Conservation (phyloP, 441 rosid genomes). For the Euphorbia neoarborescens region DNA sequence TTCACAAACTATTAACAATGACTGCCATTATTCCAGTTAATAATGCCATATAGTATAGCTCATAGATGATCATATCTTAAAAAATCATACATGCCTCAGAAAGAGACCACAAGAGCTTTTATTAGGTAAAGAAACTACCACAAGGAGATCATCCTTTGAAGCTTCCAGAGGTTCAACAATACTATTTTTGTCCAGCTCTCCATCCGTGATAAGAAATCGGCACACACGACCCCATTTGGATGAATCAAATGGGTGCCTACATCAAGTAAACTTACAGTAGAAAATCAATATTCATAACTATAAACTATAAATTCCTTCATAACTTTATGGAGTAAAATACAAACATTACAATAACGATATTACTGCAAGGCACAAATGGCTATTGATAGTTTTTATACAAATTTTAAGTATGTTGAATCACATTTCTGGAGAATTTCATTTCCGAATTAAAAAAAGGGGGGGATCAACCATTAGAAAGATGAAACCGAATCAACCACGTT, state of each 20-base stretch:
- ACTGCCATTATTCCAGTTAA: background rate
- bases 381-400: background rate
- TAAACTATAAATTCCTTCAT: background rate
- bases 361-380: background rate
- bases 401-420: background rate
- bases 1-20: background rate
- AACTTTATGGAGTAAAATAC: background rate
- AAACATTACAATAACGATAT: background rate
- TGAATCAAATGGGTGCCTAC: constrained; percentile 93
- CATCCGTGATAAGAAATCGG: constrained; percentile 45
- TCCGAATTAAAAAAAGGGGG: background rate
- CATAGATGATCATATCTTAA: background rate
- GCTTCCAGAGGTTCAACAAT: constrained; percentile 80
- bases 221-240: constrained; percentile 87
- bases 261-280: constrained; percentile 14
- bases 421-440: background rate
- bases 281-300: constrained; percentile 7
- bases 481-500: background rate
- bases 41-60: background rate
- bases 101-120: constrained; percentile 1
- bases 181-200: constrained; percentile 43
- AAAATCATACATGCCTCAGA: background rate
- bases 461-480: background rate
- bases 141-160: constrained; percentile 70
- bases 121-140: constrained; percentile 39